Conservation (phyloP, 2,329 filamentous ascomycete genomes). For the Trichoderma endophyticum region DNA sequence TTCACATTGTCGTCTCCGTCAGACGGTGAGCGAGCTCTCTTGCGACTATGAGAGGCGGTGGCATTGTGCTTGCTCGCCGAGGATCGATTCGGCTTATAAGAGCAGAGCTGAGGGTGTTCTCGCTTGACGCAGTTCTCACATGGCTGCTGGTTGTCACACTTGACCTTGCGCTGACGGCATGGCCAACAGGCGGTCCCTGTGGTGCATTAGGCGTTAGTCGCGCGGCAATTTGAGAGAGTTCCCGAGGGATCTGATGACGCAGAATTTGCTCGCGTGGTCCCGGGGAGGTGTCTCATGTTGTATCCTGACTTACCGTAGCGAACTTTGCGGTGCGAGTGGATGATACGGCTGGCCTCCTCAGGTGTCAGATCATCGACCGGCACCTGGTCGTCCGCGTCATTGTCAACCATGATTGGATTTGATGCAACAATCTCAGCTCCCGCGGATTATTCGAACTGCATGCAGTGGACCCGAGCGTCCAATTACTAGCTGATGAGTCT, state of each 20-base stretch:
- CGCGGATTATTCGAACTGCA: neutral
- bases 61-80: slow-evolving; percentile 36
- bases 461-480: slow-evolving; percentile 16
- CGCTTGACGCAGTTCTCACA: slow-evolving; percentile 67
- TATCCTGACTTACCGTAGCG: slow-evolving; percentile 54
- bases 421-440: slow-evolving; percentile 3
- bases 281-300: neutral
- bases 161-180: slow-evolving; percentile 65
- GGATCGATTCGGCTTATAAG: slow-evolving; percentile 60
- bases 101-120: slow-evolving; percentile 62
- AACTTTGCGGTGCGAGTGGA: slow-evolving; percentile 66
- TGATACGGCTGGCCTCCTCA: slow-evolving; percentile 65
- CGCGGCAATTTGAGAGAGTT: neutral
- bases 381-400: slow-evolving; percentile 41
- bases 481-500: slow-evolving; percentile 7
- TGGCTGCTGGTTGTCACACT: slow-evolving; percentile 66
- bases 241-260: neutral
- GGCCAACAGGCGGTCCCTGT: slow-evolving; percentile 64
- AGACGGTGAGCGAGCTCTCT: slow-evolving; percentile 35
- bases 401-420: slow-evolving; percentile 41
- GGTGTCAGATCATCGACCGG: slow-evolving; percentile 57
- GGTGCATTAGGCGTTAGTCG: slow-evolving; percentile 10
- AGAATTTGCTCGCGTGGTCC: neutral
- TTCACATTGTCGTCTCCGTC: slow-evolving; percentile 34
- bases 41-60: slow-evolving; percentile 30